Base-by-base conservation (phyloP, 352 stramenopile species). In the Lagenidium giganteum region DNA sequence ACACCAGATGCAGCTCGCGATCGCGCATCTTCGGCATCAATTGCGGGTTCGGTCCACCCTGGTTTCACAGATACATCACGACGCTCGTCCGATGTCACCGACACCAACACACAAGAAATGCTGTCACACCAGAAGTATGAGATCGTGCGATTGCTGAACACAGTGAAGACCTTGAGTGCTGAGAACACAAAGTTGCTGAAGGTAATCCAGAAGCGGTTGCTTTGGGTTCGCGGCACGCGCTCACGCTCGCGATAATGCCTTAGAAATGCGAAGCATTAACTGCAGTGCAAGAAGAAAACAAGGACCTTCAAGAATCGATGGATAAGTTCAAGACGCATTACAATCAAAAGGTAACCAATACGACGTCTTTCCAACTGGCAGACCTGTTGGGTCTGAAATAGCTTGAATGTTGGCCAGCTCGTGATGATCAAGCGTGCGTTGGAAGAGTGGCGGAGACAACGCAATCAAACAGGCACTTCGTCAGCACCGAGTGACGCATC, bases 341-440 rank as follows among this genome's bases (percentile, higher is more conserved):
- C 64, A 87, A 87, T 33, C 82, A 92, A 53, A 94, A 92, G 74
- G 82, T 87, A 18, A n/a, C 18, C n/a, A n/a, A n/a, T n/a, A n/a
- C n/a, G n/a, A n/a, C n/a, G n/a, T n/a, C n/a, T n/a, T n/a, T n/a
- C n/a, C n/a, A n/a, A n/a, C n/a, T n/a, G n/a, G n/a, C n/a, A n/a
- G n/a, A n/a, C n/a, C n/a, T n/a, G n/a, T n/a, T n/a, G n/a, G n/a
- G n/a, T n/a, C n/a, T n/a, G n/a, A n/a, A n/a, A n/a, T n/a, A n/a
- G n/a, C n/a, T n/a, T n/a, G n/a, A n/a, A n/a, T 13, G 7, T 3
- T 31, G 6, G 22, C 9, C 39, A 93, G 79, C 72, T 94, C 39
- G 61, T 88, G n/a, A 87, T 90, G 75, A 87, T 94, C 45, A 94
- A 94, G 44, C 70, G 68, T 30, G 82, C 82, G n/a, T 59, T 94